Conservation (phyloP, 352 stramenopile species). For the Elongisporangium undulatum region DNA sequence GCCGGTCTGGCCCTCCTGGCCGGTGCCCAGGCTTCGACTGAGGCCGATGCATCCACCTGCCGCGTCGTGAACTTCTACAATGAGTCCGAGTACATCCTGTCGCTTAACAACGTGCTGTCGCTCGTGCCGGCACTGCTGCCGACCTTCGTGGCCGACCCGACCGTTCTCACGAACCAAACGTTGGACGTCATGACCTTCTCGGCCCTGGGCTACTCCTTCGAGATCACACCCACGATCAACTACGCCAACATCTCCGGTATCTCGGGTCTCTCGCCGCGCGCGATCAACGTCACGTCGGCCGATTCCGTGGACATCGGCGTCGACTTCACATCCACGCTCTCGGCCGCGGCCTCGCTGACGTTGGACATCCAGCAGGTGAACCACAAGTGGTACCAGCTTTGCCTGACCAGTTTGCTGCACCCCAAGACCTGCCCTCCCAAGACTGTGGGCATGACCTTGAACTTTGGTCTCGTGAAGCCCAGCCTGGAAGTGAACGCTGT, state of each 20-base stretch:
- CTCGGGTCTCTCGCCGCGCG: conserved; percentile 30
- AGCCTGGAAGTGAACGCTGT: conserved; percentile 26
- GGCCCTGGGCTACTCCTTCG: conserved; percentile 23
- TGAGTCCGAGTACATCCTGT: conserved; percentile 14
- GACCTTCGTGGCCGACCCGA: conserved; percentile 24
- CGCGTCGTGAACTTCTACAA: conserved; percentile 17
- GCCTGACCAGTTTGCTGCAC: conserved; percentile 40
- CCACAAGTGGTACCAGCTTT: conserved; percentile 60
- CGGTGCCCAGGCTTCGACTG: conserved; percentile 13
- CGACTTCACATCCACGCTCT: conserved; percentile 35
- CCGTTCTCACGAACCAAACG: conserved; percentile 21
- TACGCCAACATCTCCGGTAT: conserved; percentile 18
- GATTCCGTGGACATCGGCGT: conserved; percentile 33
- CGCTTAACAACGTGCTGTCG: conserved; percentile 23
- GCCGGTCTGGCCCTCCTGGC: conserved; percentile 11
- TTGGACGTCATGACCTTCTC: conserved; percentile 22
- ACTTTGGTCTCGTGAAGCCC: conserved; percentile 30
- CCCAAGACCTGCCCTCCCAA: conserved; percentile 24
- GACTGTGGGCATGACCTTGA: conserved; percentile 29
- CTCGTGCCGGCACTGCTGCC: conserved; percentile 16
- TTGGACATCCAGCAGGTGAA: conserved; percentile 48
- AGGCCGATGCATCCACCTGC: conserved; percentile 13
- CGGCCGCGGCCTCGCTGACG: conserved; percentile 25
- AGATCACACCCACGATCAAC: conserved; percentile 25
- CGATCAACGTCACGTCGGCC: conserved; percentile 35